Evolutionary conservation across 2,329 filamentous ascomycete genomes (phyloP), one percentile per base, ranked within the genome.

Genomic region (Coniochaeta pulveracea): DNA sequence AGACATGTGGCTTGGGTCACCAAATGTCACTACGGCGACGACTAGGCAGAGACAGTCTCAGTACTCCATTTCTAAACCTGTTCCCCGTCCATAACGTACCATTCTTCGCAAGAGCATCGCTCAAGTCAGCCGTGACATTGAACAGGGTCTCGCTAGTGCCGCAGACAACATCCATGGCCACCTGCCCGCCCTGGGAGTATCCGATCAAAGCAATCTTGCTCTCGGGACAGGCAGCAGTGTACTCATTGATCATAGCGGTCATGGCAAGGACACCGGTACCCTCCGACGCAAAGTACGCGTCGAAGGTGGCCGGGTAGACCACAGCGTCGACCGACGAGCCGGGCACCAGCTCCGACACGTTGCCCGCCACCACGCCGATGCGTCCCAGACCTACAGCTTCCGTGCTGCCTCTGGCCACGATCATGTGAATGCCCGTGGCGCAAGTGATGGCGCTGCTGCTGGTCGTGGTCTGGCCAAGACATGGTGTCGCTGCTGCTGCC

Each of bases 281-380:
- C 27, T 45, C 37, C 3, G 46, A 48, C 6, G 3, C 10, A 19
- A 33, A 17, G 37, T 49, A 49, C 19, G 37, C 26, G 5, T 34
- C n/a, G 8, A 49, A 40, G 11, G 45, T 45, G 10, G 47, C 47
- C 22, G 47, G 47, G 35, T 49, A 49, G 30, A 40, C 43, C 18
- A 49, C 37, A 3, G 46, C 33, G 3, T 28, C 36, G 21, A 45
- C 35, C n/a, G 40, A 38, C 12, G 45, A 44, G 11, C 42, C 44
- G 10, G 44, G 40, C 5, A 49, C 33, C 23, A 34, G 26, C 22
- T 37, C n/a, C 3, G 38, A 37, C 11, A 46, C 43, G 27, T 47
- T 44, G 4, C 35, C 32, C 6, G 45, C 46, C 10, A 49, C 43
- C n/a, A 40, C 36, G 35, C 42, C 43, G 2, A 47, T 45, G 12